Evolutionary conservation across 2,329 filamentous ascomycete genomes (phyloP), one percentile per base, ranked within the genome.

Genomic region (Dactylellina drechsleri): DNA sequence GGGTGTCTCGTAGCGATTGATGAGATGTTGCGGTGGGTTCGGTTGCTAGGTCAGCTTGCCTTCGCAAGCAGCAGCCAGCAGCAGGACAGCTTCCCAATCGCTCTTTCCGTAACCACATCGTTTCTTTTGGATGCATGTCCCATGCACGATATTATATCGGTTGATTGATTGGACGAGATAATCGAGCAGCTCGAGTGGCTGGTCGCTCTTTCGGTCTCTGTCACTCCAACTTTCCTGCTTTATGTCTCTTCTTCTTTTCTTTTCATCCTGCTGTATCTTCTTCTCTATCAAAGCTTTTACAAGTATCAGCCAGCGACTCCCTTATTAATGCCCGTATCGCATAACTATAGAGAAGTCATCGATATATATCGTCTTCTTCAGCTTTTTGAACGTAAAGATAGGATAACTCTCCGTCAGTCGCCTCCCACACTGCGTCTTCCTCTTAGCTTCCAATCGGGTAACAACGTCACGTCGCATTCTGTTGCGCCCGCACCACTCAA

Each of bases 41-140:
- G 16, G 40, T 58, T 58, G 56, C 56, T 31, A n/a, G 56, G 57
- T 18, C 57, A 60, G 57, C 57, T 60, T 60, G 41, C 57, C 43
- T 47, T 58, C 54, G 36, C 54, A 58, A 20, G 18, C 6, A 23
- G 47, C 7, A 15, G 43, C 50, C 28, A 8, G 31, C 28, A 28
- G 18, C n/a, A 28, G 26, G 16, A 18, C 15, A 47, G 16, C 15
- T n/a, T 47, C 13, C 16, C 16, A 41, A 56, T 54, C 10, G 20
- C 15, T 54, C 26, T 54, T n/a, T 54, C 26, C 4, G 13, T 15
- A 54, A 31, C 23, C 50, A 53, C 10, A 4, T 31, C n/a, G 18
- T 31, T 28, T 26, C 23, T 54, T 26, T 20, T 54, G 10, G 43
- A 36, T 47, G 43, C 43, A 18, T 18, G 43, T 54, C 2, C 18